phyloP scores from a whole-genome alignment of 176 grass and related monocot genomes.

The Ananas comosus region DNA sequence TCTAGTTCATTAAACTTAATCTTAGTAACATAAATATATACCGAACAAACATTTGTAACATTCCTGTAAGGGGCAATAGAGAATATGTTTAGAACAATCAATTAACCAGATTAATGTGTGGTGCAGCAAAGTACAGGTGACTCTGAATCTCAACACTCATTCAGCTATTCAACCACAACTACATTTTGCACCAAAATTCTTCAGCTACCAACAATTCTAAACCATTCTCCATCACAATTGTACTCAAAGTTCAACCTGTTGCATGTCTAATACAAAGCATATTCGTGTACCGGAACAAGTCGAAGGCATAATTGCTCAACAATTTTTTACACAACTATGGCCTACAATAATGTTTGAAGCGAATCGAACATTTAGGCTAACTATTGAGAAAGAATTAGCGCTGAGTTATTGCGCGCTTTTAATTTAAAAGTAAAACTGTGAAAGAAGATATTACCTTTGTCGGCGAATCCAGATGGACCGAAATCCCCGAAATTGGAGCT shows the following conservation, averaged over 20 bases:
- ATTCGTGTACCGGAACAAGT: not conserved
- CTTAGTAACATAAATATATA: no score
- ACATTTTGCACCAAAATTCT: not conserved
- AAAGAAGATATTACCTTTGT: constrained; percentile 36
- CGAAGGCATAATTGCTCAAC: no score
- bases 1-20: no score
- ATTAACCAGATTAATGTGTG: not conserved
- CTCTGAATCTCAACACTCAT: not conserved
- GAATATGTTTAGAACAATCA: not conserved
- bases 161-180: not conserved
- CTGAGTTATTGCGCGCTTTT: not conserved
- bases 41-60: no score
- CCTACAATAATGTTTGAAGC: not conserved
- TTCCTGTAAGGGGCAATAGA: no score
- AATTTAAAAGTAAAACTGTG: not conserved
- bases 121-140: not conserved
- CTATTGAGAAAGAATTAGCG: not conserved
- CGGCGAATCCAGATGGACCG: constrained; percentile 28
- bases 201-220: not conserved
- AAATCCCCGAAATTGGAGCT: constrained; percentile 43
- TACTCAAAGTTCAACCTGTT: not conserved
- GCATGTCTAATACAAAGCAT: not conserved
- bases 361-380: not conserved
- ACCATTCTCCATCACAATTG: not conserved
- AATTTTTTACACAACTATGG: not conserved